Conservation (phyloP, 2,329 filamentous ascomycete genomes). For the Ascomycota sp. region DNA sequence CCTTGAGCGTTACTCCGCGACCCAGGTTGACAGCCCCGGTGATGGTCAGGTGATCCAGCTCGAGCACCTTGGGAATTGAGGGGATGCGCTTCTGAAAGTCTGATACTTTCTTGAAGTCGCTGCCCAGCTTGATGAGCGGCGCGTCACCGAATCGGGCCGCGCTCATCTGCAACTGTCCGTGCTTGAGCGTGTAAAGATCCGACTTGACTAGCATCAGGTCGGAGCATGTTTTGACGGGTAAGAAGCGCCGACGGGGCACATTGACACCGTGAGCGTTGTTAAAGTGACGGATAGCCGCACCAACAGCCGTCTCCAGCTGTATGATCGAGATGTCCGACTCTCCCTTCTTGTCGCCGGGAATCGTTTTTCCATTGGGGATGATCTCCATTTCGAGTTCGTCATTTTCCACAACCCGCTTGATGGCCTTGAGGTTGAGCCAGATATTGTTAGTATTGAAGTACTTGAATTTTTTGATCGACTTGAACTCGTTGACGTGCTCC, state of each 20-base stretch:
- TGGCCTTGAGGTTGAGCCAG: slow-evolving; percentile 93
- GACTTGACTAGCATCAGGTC: slow-evolving; percentile 99
- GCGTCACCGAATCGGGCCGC: slow-evolving; percentile 89
- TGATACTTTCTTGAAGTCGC: slow-evolving; percentile 99
- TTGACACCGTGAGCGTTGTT: slow-evolving; percentile 97
- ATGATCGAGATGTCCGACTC: slow-evolving; percentile 95
- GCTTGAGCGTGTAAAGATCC: slow-evolving; percentile 94
- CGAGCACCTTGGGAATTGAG: slow-evolving; percentile 76
- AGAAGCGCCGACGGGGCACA: slow-evolving; percentile 89
- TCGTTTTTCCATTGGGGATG: slow-evolving; percentile 97
- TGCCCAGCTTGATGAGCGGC: slow-evolving; percentile 93
- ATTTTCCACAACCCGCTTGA: slow-evolving; percentile 97
- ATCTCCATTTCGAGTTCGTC: slow-evolving; percentile 99
- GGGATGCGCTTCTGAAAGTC: slow-evolving; percentile 81
- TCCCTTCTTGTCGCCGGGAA: slow-evolving; percentile 97
- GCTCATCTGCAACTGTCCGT: slow-evolving; percentile 95
- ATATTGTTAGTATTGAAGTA: slow-evolving; percentile 99
- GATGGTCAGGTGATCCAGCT: slow-evolving; percentile 89
- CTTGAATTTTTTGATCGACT: slow-evolving; percentile 99
- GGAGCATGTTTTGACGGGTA: slow-evolving; percentile 99
- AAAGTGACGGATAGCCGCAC: slow-evolving; percentile 97
- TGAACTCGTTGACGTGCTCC: slow-evolving; percentile 99
- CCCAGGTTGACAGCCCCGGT: slow-evolving; percentile 94
- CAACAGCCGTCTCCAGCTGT: slow-evolving; percentile 95
- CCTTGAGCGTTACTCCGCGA: slow-evolving; percentile 88